These are phyloP conservation scores for Dentipellis fragilis DNA, from an alignment of 768 basidiomycete genomes.

Conservation along the genomic window DNA sequence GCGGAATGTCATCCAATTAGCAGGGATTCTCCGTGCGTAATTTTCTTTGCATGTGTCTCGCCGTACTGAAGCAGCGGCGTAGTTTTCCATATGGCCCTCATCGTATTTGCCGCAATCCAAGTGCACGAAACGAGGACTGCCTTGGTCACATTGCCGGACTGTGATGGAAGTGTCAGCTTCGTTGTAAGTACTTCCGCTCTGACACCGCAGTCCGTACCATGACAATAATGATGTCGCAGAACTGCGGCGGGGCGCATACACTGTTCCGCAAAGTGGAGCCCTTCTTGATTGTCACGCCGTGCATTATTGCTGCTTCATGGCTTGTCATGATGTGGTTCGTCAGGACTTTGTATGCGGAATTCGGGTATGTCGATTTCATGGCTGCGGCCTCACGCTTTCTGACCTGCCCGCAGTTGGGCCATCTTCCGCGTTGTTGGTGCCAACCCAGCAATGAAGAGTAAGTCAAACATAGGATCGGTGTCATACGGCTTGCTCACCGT, in stretches of 20 bases:
- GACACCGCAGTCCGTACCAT: not conserved
- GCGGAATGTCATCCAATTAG: conserved; percentile 70
- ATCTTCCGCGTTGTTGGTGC: conserved; percentile 87
- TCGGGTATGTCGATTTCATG: conserved; percentile 46
- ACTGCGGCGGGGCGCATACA: conserved; percentile 37
- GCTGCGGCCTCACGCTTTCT: not conserved
- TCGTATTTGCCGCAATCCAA: conserved; percentile 69
- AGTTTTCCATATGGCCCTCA: conserved; percentile 71
- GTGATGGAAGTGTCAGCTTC: conserved; percentile 24
- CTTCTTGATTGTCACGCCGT: conserved; percentile 65
- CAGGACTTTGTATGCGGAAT: conserved; percentile 65
- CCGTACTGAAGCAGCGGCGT: not conserved
- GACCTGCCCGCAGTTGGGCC: conserved; percentile 51
- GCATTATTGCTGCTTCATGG: conserved; percentile 59
- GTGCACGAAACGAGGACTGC: conserved; percentile 65
- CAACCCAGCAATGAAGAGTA: conserved; percentile 77
- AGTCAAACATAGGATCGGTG: conserved; percentile 14
- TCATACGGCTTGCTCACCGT: conserved; percentile 4
- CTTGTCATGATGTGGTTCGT: conserved; percentile 58
- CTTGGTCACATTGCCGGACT: conserved; percentile 30
- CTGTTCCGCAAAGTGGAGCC: conserved; percentile 53
- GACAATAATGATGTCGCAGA: conserved; percentile 22
- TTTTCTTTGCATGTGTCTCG: not conserved
- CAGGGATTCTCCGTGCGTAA: conserved; percentile 57
- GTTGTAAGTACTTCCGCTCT: conserved; percentile 27